These are phyloP conservation scores for Rhodosporidiobolus sp. DNA, from an alignment of 768 basidiomycete genomes.

Conservation along the genomic window DNA sequence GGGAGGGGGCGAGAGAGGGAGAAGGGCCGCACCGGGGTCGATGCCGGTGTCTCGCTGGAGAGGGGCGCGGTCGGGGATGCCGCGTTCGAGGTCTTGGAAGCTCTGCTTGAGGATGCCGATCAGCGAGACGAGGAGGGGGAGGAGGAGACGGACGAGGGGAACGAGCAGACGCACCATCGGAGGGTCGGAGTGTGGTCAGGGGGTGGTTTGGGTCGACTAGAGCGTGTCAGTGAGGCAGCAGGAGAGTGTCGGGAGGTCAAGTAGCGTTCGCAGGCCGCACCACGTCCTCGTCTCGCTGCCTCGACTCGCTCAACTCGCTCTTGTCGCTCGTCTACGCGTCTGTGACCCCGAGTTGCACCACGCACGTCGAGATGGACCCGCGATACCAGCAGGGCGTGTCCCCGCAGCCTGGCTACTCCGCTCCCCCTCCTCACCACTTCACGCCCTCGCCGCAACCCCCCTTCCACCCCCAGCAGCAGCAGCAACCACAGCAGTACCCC, in stretches of 20 bases:
- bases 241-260: no score
- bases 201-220: no score
- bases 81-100: constrained; percentile 39
- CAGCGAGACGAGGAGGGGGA: not conserved
- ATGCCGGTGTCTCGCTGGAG: constrained; percentile 10
- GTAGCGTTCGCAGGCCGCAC: no score
- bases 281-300: not conserved
- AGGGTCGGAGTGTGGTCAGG: no score
- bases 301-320: not conserved
- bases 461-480: not conserved
- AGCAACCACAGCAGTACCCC: not conserved
- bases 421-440: constrained; percentile 4
- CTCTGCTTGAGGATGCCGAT: constrained; percentile 1
- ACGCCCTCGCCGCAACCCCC: not conserved
- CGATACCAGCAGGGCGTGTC: constrained; percentile 4
- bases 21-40: constrained; percentile 3
- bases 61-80: constrained; percentile 22
- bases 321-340: no score
- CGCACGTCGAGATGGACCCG: constrained; percentile 20
- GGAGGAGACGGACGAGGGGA: no score
- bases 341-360: no score
- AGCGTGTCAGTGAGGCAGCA: no score
- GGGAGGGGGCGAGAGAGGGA: not conserved
- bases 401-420: constrained; percentile 11
- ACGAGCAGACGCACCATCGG: not conserved